These are phyloP conservation scores for Tolypocladium inflatum DNA, from an alignment of 2,329 filamentous ascomycete genomes.

Conservation along the genomic window DNA sequence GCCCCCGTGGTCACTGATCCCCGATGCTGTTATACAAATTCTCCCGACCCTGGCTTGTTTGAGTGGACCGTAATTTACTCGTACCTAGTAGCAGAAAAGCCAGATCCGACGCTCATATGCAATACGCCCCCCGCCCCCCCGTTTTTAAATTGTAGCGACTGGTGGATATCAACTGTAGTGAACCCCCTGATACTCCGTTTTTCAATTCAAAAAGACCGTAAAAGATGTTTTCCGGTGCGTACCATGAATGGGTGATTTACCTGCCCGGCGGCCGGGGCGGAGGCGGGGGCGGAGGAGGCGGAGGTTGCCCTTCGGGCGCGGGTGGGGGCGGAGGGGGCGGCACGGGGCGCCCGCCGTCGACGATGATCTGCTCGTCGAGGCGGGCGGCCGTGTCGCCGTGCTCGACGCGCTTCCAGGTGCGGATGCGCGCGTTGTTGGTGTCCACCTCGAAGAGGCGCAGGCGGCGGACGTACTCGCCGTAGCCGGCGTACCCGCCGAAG, in stretches of 20 bases:
- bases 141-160: background rate
- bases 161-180: background rate
- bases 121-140: background rate
- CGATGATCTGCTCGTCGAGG: constrained; percentile 57
- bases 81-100: background rate
- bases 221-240: background rate
- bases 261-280: background rate
- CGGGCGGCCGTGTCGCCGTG: constrained; percentile 42
- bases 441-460: constrained; percentile 89
- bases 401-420: constrained; percentile 87
- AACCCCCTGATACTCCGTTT: background rate
- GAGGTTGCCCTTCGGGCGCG: background rate
- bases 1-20: background rate
- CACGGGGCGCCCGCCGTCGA: constrained; percentile 46
- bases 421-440: constrained; percentile 78
- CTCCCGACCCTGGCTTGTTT: background rate
- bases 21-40: background rate
- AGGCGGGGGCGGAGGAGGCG: constrained; percentile 6
- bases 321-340: constrained; percentile 16
- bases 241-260: background rate
- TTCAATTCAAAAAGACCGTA: background rate
- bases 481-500: constrained; percentile 92
- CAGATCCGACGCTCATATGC: background rate
- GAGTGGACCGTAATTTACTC: background rate
- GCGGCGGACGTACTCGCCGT: constrained; percentile 73